Percentiles rank a stretch among this genome's conserved stretches.
phyloP scores from a whole-genome alignment of 129 eudicot species.

The Logfia minima region DNA sequence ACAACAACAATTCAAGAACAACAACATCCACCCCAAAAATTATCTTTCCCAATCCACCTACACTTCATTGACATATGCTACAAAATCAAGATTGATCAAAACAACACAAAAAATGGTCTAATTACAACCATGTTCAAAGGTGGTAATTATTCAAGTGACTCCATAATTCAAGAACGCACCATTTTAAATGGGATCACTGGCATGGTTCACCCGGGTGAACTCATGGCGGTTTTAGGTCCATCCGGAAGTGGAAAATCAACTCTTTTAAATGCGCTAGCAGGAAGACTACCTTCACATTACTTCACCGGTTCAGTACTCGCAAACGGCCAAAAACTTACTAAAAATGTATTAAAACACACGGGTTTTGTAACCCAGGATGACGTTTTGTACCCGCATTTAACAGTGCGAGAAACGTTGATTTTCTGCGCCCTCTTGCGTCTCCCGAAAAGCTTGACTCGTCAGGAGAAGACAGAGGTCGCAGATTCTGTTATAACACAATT shows the following conservation, averaged over 20 bases:
- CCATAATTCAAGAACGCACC: constrained; percentile 44
- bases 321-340: constrained; percentile 52
- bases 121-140: constrained; percentile 33
- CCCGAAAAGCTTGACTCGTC: constrained; percentile 42
- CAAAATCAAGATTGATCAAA: constrained; percentile 49
- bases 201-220: constrained; percentile 72
- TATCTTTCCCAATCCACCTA: constrained; percentile 20
- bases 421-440: constrained; percentile 71
- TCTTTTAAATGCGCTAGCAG: constrained; percentile 72
- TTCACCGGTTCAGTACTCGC: constrained; percentile 71
- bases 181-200: constrained; percentile 76
- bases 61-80: constrained; percentile 73
- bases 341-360: constrained; percentile 44
- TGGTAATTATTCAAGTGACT: neutral
- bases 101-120: constrained; percentile 4
- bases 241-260: constrained; percentile 98
- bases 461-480: constrained; percentile 53
- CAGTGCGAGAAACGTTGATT: constrained; percentile 81
- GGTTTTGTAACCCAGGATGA: constrained; percentile 96
- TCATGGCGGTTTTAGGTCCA: constrained; percentile 85
- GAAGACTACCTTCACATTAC: constrained; percentile 51
- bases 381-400: constrained; percentile 78
- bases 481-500: constrained; percentile 60
- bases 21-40: neutral
- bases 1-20: constrained; percentile 20